Percentiles rank a stretch among this genome's conserved stretches.
These are phyloP conservation scores for Yamadazyma triangularis DNA, from an alignment of 1,139 yeast species.

Conservation along the genomic window DNA sequence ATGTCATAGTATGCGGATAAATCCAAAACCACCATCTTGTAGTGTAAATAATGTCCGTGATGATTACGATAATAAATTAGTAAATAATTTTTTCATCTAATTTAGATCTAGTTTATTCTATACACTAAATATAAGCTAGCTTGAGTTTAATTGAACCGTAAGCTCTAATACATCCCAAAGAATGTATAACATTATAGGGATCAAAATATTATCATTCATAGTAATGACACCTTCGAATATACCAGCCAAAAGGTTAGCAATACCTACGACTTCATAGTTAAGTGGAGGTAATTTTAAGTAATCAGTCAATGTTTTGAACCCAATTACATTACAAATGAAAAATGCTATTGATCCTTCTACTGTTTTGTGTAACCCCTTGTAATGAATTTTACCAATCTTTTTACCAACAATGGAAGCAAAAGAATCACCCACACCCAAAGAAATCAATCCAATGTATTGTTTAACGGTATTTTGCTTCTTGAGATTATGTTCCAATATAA, in stretches of 20 bases:
- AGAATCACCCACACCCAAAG: constrained; percentile 52
- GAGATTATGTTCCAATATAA: constrained; percentile 30
- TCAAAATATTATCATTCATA: constrained; percentile 62
- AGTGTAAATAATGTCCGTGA: constrained; percentile 11
- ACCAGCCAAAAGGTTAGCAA: constrained; percentile 45
- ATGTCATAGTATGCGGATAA: no score
- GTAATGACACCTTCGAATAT: constrained; percentile 57
- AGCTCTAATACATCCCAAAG: constrained; percentile 21
- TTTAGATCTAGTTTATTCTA: no score
- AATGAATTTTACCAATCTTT: constrained; percentile 46
- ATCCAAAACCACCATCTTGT: constrained; percentile 4
- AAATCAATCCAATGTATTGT: constrained; percentile 34
- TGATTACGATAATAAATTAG: constrained; percentile 14
- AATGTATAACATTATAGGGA: constrained; percentile 52
- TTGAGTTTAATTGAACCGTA: no score
- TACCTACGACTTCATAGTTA: constrained; percentile 39
- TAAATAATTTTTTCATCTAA: constrained; percentile 13
- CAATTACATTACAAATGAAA: constrained; percentile 35
- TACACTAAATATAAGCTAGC: no score
- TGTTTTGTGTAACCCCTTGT: constrained; percentile 57
- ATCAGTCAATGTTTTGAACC: constrained; percentile 32
- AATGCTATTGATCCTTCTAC: constrained; percentile 68
- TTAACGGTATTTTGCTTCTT: constrained; percentile 21
- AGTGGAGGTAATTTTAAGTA: constrained; percentile 23
- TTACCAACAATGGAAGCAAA: constrained; percentile 66